Evolutionary conservation across 2,329 filamentous ascomycete species (phyloP).

Genomic region (Colletotrichum spaethianum): DNA sequence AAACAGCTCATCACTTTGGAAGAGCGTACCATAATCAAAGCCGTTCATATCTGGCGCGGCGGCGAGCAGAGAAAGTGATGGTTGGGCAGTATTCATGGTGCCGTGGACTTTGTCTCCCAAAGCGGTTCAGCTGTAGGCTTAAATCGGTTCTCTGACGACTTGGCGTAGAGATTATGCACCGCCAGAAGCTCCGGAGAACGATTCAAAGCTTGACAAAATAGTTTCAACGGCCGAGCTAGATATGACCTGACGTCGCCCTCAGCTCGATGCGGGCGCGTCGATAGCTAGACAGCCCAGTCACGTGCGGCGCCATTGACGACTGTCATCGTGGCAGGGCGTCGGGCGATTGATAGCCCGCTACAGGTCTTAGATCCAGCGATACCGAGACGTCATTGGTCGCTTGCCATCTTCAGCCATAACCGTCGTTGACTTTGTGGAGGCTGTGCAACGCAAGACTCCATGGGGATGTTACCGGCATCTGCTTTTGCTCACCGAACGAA

Average conservation of each 20-base stretch:
- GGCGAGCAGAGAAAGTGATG: slow-evolving; percentile 44
- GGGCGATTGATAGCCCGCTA: slow-evolving; percentile 51
- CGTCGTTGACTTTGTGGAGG: slow-evolving; percentile 13
- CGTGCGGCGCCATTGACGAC: slow-evolving; percentile 8
- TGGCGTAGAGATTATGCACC: background rate
- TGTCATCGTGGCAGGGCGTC: slow-evolving; percentile 45
- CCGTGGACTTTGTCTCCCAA: background rate
- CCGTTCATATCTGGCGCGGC: slow-evolving; percentile 49
- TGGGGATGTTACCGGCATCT: background rate
- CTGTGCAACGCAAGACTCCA: slow-evolving; percentile 17
- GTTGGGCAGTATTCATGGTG: slow-evolving; percentile 16
- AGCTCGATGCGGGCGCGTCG: slow-evolving; percentile 3
- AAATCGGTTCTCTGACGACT: background rate
- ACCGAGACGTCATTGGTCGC: slow-evolving; percentile 21
- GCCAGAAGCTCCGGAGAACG: background rate
- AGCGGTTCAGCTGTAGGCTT: background rate
- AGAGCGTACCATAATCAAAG: slow-evolving; percentile 58
- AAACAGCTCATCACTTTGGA: slow-evolving; percentile 47
- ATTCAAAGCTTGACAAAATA: background rate
- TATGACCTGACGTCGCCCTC: slow-evolving; percentile 13
- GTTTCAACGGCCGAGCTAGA: slow-evolving; percentile 13
- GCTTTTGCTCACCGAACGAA: slow-evolving; percentile 1
- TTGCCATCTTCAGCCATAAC: background rate
- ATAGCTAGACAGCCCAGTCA: slow-evolving; percentile 24
- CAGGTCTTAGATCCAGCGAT: slow-evolving; percentile 23